Conservation (phyloP, 2,329 filamentous ascomycete species). For the Arachnomyces sp. region DNA sequence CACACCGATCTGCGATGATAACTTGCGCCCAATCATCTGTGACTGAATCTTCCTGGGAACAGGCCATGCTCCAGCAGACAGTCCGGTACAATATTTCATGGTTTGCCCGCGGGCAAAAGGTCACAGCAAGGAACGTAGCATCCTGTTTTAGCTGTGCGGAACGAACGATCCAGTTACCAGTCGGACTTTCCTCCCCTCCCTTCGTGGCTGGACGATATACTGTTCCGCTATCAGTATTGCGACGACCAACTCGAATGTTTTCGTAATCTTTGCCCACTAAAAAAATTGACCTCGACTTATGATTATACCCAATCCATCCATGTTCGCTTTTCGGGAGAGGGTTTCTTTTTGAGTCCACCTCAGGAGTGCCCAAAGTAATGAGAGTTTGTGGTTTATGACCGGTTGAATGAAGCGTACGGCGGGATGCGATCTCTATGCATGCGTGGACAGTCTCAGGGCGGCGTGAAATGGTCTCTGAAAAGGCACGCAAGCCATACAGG, state of each 20-base stretch:
- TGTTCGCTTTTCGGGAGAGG: conserved; percentile 4
- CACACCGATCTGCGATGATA: conserved; percentile 4
- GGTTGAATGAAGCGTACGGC: not conserved
- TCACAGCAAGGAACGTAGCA: conserved; percentile 3
- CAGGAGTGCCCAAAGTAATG: not conserved
- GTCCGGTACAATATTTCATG: conserved; percentile 4
- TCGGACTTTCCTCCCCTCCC: conserved; percentile 1
- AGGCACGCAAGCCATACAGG: conserved; percentile 4
- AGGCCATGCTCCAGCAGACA: conserved; percentile 3
- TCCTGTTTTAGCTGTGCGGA: conserved; percentile 5
- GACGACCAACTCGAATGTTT: conserved; percentile 3
- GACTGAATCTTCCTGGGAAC: conserved; percentile 1
- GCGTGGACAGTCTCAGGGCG: conserved; percentile 2
- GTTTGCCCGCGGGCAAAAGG: conserved; percentile 1
- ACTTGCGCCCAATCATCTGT: conserved; percentile 4
- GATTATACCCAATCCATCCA: conserved; percentile 5
- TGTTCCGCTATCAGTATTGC: conserved; percentile 3
- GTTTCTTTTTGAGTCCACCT: not conserved
- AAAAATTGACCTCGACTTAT: conserved; percentile 4
- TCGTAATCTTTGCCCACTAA: conserved; percentile 2
- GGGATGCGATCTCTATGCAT: not conserved
- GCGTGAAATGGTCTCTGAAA: conserved; percentile 3
- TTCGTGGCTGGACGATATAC: conserved; percentile 3
- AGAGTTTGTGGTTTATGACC: not conserved
- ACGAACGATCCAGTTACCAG: conserved; percentile 1